Conservation (phyloP, 192 early-diverging fungal genomes). For the Gamsiella multidivaricata region DNA sequence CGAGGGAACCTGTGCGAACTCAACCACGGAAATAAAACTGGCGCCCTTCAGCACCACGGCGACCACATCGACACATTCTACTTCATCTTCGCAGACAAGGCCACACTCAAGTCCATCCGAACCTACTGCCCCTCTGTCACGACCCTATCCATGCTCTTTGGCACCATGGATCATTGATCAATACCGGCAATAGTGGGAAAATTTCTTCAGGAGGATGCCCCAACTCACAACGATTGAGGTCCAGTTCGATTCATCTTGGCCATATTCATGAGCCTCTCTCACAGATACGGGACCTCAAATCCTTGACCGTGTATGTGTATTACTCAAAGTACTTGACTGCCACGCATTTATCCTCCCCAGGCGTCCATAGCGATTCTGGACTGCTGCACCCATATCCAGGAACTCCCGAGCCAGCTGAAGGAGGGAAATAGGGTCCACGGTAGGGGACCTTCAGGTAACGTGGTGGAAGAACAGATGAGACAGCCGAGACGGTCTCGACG, state of each 20-base stretch:
- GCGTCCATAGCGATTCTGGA: slow-evolving; percentile 15
- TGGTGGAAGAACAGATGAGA: not conserved
- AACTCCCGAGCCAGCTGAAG: no score
- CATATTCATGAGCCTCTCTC: slow-evolving; percentile 32
- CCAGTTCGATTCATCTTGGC: slow-evolving; percentile 21
- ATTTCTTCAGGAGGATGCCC: slow-evolving; percentile 6
- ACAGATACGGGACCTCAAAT: slow-evolving; percentile 1
- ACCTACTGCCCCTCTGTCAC: slow-evolving; percentile 1
- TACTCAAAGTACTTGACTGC: not conserved
- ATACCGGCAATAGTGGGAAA: slow-evolving; percentile 2
- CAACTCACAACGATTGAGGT: slow-evolving; percentile 7
- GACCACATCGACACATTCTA: not conserved
- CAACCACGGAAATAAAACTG: not conserved
- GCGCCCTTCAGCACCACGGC: slow-evolving; percentile 20
- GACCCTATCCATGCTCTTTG: not conserved
- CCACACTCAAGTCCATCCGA: slow-evolving; percentile 8
- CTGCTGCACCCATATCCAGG: slow-evolving; percentile 12
- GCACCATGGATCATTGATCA: slow-evolving; percentile 4
- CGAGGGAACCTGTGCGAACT: not conserved
- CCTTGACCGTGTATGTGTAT: slow-evolving; percentile 9
- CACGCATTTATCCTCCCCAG: slow-evolving; percentile 4
- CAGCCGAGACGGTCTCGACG: not conserved
- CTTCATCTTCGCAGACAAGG: not conserved
- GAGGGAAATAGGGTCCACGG: no score
- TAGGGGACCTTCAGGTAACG: slow-evolving; percentile 5